These are phyloP conservation scores for Neurospora sp. DNA, from an alignment of 495 filamentous ascomycete species.

Conservation along the genomic window DNA sequence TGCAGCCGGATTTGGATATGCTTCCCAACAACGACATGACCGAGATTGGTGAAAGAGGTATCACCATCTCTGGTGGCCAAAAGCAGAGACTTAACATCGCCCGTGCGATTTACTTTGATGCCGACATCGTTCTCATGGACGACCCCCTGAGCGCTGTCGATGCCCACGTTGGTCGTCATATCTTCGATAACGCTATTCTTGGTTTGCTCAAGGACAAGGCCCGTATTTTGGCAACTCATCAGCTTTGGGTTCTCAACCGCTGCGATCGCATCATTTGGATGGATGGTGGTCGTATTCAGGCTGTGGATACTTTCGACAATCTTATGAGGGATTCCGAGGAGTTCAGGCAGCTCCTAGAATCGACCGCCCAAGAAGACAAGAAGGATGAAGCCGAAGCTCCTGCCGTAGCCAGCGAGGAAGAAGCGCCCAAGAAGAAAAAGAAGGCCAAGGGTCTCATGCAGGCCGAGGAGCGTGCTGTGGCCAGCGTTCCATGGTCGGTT, in stretches of 20 bases:
- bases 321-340: conserved; percentile 63
- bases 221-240: conserved; percentile 86
- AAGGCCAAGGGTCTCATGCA: conserved; percentile 69
- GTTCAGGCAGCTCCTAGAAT: conserved; percentile 76
- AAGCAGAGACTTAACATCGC: conserved; percentile 80
- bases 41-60: conserved; percentile 70
- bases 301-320: conserved; percentile 79
- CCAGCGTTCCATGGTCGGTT: conserved; percentile 75
- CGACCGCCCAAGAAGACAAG: conserved; percentile 65
- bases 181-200: conserved; percentile 91
- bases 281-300: conserved; percentile 71
- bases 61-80: conserved; percentile 75
- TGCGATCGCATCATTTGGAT: conserved; percentile 90
- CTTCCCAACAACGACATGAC: conserved; percentile 62
- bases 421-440: conserved; percentile 52
- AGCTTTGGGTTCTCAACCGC: conserved; percentile 81
- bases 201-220: conserved; percentile 83
- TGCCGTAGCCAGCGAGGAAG: conserved; percentile 34
- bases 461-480: conserved; percentile 71
- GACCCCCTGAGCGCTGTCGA: conserved; percentile 77
- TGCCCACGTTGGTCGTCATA: conserved; percentile 82
- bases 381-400: conserved; percentile 34
- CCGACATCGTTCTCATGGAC: conserved; percentile 75
- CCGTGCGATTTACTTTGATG: conserved; percentile 74
- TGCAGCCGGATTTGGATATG: conserved; percentile 66